phyloP scores from a whole-genome alignment of 768 basidiomycete genomes.

The Calocybe gangraenosa region DNA sequence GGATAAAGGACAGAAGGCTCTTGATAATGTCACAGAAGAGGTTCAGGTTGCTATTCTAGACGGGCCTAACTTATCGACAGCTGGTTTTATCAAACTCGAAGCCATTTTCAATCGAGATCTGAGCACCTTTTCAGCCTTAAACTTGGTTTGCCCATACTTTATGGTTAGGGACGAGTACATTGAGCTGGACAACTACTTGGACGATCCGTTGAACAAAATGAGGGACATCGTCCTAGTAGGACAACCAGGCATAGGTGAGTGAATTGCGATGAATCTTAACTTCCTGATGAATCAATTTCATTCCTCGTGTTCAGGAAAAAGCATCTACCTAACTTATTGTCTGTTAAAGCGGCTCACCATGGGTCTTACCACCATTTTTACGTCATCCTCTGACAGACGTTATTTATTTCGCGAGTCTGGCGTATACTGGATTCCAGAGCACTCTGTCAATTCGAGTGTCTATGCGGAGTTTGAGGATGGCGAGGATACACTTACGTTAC shows the following conservation, averaged over 20 bases:
- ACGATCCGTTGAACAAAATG: not conserved
- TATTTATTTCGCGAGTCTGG: not conserved
- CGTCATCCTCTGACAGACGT: not conserved
- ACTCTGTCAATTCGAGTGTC: not conserved
- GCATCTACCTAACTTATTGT: constrained; percentile 1
- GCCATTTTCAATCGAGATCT: not conserved
- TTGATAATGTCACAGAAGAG: too few relatives aligned
- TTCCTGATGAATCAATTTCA: not conserved
- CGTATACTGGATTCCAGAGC: too few relatives aligned
- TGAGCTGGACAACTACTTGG: not conserved
- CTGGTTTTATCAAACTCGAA: not conserved
- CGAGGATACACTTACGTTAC: not conserved
- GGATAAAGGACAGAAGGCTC: too few relatives aligned
- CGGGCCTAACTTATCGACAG: not conserved
- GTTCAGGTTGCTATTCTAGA: too few relatives aligned
- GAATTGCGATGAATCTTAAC: not conserved
- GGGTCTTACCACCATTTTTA: not conserved
- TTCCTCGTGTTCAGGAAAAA: not conserved
- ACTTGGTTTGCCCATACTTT: not conserved
- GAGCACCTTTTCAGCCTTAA: not conserved
- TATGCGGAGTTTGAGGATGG: too few relatives aligned
- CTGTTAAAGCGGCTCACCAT: constrained; percentile 1
- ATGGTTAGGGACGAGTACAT: constrained; percentile 1
- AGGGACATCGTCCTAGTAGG: not conserved
- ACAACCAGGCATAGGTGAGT: too few relatives aligned